These are phyloP conservation scores for Cucurbita ficifolia DNA, from an alignment of 306 rosid species.

Conservation along the genomic window DNA sequence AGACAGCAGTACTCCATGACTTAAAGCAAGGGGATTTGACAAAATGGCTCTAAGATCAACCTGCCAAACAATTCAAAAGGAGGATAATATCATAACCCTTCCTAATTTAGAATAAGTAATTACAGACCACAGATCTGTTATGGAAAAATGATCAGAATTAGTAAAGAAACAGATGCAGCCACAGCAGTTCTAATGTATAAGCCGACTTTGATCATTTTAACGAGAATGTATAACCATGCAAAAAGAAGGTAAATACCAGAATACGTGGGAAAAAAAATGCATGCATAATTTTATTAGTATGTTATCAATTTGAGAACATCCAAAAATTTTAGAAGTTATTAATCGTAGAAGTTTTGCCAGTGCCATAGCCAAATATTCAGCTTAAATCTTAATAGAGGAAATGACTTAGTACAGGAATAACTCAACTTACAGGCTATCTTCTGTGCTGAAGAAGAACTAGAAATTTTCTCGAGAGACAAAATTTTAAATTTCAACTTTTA, in stretches of 20 bases:
- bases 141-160: neutral
- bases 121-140: neutral
- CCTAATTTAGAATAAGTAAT: neutral
- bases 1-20: slow-evolving; percentile 92
- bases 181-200: too few relatives aligned
- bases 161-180: neutral
- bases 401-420: neutral
- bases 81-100: neutral
- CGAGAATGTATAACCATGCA: neutral
- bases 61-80: slow-evolving; percentile 28
- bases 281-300: neutral
- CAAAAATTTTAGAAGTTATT: neutral
- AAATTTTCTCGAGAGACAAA: neutral
- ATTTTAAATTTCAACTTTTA: neutral
- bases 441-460: neutral
- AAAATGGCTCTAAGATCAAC: slow-evolving; percentile 62
- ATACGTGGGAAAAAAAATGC: neutral
- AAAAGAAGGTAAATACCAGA: too few relatives aligned
- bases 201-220: too few relatives aligned
- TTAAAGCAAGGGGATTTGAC: slow-evolving; percentile 63
- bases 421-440: neutral
- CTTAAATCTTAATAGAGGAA: neutral
- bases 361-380: neutral
- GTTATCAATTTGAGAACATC: neutral
- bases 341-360: neutral